Base-by-base conservation (phyloP, 345 rosid species). In the Corymbia maculata region DNA sequence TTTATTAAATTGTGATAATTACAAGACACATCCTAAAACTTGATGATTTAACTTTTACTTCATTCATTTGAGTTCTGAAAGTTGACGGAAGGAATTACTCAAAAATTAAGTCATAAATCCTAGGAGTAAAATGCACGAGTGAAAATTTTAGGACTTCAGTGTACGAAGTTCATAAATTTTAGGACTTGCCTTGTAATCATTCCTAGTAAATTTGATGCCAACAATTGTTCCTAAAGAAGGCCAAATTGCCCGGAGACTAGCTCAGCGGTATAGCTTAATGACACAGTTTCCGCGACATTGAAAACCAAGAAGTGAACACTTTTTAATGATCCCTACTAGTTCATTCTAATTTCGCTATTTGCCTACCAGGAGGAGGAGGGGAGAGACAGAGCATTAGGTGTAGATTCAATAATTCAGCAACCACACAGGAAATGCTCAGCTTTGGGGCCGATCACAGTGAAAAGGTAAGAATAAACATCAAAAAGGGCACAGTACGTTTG, bases 201-300 rank as follows among this genome's bases (percentile, higher is more conserved):
- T 32, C 6, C 26, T 0, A 0, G 12, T 32, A 36, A 70, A 32
- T 36, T 70, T 36, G 80, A 32, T 36, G 47, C 2, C 6, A 2
- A 9, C 4, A 0, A 1, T 19, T 70, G 80, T 70, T 70, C 24
- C 47, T 70, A 36, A 5, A 70, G 47, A 70, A 70, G 47, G 80
- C 45, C 80, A 70, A 32, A 70, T 0, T 75, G 8, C 49, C 82
- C 7, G 1, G 1, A 22, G 11, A 66, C 21, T 16, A 68, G 42
- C 79, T 32, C 2, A 16, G 2, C 0, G 1, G 0, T 66, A 3
- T 66, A 66, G 44, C 30, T 19, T 9, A 42, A 75, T 42, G 11
- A 75, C 42, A 57, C 64, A 10, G 61, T 57, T 57, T 57, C 64
- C 28, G 64, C 24, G 2, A 57, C 13, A 57, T 57, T 57, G n/a